Evolutionary conservation across 2,329 filamentous ascomycete genomes (phyloP), one percentile per base, ranked within the genome.

Genomic region (Colletotrichum echinochloae): DNA sequence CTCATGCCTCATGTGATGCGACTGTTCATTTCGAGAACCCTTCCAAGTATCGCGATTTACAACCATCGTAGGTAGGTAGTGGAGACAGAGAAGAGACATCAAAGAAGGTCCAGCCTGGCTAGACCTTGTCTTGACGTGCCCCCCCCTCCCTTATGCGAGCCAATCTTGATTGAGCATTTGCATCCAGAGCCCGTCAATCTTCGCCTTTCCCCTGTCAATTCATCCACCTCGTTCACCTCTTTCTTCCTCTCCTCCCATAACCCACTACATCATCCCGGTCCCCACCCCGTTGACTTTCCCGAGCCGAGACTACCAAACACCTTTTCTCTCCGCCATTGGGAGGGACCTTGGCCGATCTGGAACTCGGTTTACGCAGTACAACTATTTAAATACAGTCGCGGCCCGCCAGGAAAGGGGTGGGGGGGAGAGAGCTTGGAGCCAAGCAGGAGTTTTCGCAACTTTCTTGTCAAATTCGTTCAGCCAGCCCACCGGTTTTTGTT

Each of bases 321-420:
- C 8, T 46, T 48, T 48, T 16, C 41, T 14, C 18, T 60, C 39
- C 39, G 39, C 35, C 39, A 46, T 46, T 46, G 59, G 20, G 44
- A 39, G 44, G 30, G 2, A 26, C 33, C 30, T 37, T 37, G 57
- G 57, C 30, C 33, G 23, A 41, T 18, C 16, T 9, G 23, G 54
- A 26, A 37, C 54, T 28, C 37, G 26, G 8, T 14, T 18, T 41
- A 51, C n/a, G n/a, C n/a, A n/a, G n/a, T n/a, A n/a, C 59, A 23
- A 44, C 51, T 57, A n/a, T n/a, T 66, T 70, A 67, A 67, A 70
- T 59, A 70, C 64, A 48, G 52, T 57, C 51, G 59, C 66, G 30
- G 57, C 63, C 49, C 35, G 11, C n/a, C 62, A n/a, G n/a, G 51
- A 18, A 23, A 9, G n/a, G 20, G 9, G 20, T 3, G 3, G 20